Conservation (phyloP, 495 filamentous ascomycete genomes). For the Mycothermus thermophilus region DNA sequence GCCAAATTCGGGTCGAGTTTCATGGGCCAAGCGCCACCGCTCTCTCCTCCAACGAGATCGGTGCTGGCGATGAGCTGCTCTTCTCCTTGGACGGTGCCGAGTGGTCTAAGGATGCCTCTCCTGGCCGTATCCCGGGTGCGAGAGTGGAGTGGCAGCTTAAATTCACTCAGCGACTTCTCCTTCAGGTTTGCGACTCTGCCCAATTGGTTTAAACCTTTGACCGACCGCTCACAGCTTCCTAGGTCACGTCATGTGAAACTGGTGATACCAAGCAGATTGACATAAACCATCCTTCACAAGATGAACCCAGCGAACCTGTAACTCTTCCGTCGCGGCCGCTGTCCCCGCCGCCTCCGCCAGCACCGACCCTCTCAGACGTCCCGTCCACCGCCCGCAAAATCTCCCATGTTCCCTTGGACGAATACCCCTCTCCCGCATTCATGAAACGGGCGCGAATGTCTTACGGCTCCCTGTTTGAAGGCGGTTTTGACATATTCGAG, state of each 20-base stretch:
- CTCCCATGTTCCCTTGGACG: conserved; percentile 14
- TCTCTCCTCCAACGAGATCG: conserved; percentile 50
- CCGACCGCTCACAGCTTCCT: conserved; percentile 1
- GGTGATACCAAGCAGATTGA: conserved; percentile 25
- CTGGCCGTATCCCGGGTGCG: conserved; percentile 49
- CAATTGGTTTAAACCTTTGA: neutral
- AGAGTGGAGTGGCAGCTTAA: conserved; percentile 63
- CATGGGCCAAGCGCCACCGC: conserved; percentile 54
- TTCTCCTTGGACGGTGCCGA: conserved; percentile 53
- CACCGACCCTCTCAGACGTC: neutral
- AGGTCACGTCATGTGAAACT: conserved; percentile 25
- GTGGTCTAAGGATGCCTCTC: conserved; percentile 38
- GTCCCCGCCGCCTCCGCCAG: conserved; percentile 5
- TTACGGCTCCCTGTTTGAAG: conserved; percentile 43
- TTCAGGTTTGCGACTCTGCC: conserved; percentile 39
- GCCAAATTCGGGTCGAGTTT: conserved; percentile 75
- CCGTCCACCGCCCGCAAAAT: conserved; percentile 9
- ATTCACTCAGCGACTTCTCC: conserved; percentile 40
- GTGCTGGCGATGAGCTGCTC: conserved; percentile 62
- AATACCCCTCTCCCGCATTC: conserved; percentile 68
- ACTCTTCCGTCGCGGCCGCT: neutral
- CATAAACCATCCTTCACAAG: conserved; percentile 30
- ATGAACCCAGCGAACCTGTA: conserved; percentile 3
- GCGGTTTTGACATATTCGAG: conserved; percentile 51
- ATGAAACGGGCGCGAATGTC: conserved; percentile 49